Evolutionary conservation across 352 stramenopile species (phyloP).

Genomic region (Pythium periplocum): DNA sequence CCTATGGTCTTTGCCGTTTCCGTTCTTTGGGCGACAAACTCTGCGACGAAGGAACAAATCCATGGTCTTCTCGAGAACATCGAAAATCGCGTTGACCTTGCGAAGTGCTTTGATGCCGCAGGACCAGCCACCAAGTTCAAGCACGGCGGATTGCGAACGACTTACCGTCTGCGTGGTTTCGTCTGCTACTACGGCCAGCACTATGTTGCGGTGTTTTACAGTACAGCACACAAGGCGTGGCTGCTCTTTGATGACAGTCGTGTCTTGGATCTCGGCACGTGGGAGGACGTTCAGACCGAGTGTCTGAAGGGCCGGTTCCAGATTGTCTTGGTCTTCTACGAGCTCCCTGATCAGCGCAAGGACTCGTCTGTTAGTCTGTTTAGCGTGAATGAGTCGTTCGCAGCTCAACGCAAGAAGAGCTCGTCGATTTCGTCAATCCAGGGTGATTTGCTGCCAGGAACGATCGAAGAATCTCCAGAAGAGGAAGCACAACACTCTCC

Average conservation of each 20-base stretch:
- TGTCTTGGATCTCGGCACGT: constrained; percentile 69
- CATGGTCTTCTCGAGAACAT: constrained; percentile 61
- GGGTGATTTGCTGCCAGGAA: constrained; percentile 36
- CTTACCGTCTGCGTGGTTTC: constrained; percentile 73
- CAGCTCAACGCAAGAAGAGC: constrained; percentile 36
- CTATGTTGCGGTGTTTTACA: constrained; percentile 84
- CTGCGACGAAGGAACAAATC: constrained; percentile 70
- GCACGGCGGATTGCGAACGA: constrained; percentile 63
- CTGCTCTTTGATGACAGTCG: constrained; percentile 82
- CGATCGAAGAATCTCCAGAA: constrained; percentile 48
- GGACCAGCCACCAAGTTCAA: constrained; percentile 67
- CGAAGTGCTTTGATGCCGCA: constrained; percentile 64
- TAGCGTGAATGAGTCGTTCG: constrained; percentile 8
- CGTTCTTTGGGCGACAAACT: constrained; percentile 72
- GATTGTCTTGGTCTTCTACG: constrained; percentile 80
- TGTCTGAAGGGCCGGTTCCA: constrained; percentile 81
- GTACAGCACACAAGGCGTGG: constrained; percentile 82
- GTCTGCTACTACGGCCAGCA: constrained; percentile 84
- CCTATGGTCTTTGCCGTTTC: constrained; percentile 85
- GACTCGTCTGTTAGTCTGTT: constrained; percentile 76
- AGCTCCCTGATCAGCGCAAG: constrained; percentile 74
- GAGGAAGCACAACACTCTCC: constrained; percentile 30
- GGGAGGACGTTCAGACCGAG: constrained; percentile 68
- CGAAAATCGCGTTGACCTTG: constrained; percentile 60
- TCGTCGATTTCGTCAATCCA: constrained; percentile 52